Evolutionary conservation across 106 monocot species (phyloP).

Genomic region (Dioscorea alata): DNA sequence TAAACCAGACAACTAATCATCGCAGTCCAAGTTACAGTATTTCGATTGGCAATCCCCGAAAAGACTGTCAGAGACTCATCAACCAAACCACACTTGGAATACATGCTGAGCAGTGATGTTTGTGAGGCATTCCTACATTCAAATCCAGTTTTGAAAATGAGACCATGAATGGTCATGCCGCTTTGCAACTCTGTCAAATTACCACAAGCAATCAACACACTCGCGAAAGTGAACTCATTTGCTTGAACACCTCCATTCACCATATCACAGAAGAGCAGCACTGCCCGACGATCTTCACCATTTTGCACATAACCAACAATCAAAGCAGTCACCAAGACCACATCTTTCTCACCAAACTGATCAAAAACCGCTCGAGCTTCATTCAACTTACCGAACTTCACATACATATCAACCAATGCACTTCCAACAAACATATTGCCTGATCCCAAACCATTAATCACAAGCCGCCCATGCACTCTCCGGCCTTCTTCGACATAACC

Average conservation of each 20-base stretch:
- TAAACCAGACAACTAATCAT: conserved; percentile 35
- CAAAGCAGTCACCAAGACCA: conserved; percentile 58
- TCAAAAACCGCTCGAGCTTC: conserved; percentile 33
- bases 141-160: conserved; percentile 34
- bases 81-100: conserved; percentile 46
- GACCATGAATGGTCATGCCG: conserved; percentile 46
- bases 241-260: conserved; percentile 19
- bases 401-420: conserved; percentile 63
- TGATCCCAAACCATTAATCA: conserved; percentile 31
- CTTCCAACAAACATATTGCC: conserved; percentile 37
- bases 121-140: conserved; percentile 18
- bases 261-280: conserved; percentile 33
- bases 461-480: conserved; percentile 30
- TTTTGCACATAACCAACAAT: conserved; percentile 51
- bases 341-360: conserved; percentile 36
- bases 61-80: conserved; percentile 56
- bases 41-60: conserved; percentile 29
- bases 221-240: conserved; percentile 69
- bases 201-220: conserved; percentile 62
- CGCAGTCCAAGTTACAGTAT: conserved; percentile 49
- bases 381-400: conserved; percentile 29
- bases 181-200: conserved; percentile 14
- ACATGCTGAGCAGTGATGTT: conserved; percentile 71
- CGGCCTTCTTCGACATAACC: conserved; percentile 24
- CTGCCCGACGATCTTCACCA: conserved; percentile 34